Base-by-base conservation (phyloP, 2,329 filamentous ascomycete genomes). In the Ceratocystiopsis minuta region DNA sequence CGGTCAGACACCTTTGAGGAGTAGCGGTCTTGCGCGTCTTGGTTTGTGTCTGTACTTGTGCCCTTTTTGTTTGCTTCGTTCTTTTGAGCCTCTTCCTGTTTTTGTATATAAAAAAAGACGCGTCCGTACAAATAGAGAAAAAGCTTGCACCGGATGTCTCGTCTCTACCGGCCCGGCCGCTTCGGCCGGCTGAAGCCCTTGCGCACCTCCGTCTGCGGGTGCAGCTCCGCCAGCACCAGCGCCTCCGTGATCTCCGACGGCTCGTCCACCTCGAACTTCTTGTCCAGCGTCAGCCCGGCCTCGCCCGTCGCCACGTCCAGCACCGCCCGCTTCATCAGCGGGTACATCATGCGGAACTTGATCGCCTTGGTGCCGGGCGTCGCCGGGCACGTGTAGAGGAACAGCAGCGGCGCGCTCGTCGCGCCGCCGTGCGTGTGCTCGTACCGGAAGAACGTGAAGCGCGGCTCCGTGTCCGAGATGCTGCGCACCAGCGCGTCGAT, bases 271-370 rank as follows among this genome's bases (percentile, higher is more conserved):
- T 79, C 75, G 46, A 80, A 75, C 55, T 70, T 79, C 69, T 83
- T 86, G 44, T 73, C 75, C 5, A 84, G 63, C 43, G 63, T 66
- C 40, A 88, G 54, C 0, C 75, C 77, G 1, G 73, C 78, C 49
- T 83, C 72, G 33, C 60, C 61, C 52, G 77, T 72, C 16, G 81
- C 82, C 32, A 78, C 57, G n/a, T 64, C 60, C 28, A 86, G 63
- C 3, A 83, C 79, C 18, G 73, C 70, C 12, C 72, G 65, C 60
- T 77, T 78, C 64, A 77, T 78, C 20, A 78, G 63, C 32, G 83
- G 81, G 56, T 90, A 90, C 54, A 90, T 60, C 84, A 92, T 92
- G 48, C 82, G 70, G 60, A 81, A 79, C 63, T 84, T 87, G 63
- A 90, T 81, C 41, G 71, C 64, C 60, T 77, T 82, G 41, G 68